A percentile compares a stretch with the other conserved stretches of the same genome.
Evolutionary conservation across 768 basidiomycete species (phyloP).

Genomic region (Boletus rubescentipes): DNA sequence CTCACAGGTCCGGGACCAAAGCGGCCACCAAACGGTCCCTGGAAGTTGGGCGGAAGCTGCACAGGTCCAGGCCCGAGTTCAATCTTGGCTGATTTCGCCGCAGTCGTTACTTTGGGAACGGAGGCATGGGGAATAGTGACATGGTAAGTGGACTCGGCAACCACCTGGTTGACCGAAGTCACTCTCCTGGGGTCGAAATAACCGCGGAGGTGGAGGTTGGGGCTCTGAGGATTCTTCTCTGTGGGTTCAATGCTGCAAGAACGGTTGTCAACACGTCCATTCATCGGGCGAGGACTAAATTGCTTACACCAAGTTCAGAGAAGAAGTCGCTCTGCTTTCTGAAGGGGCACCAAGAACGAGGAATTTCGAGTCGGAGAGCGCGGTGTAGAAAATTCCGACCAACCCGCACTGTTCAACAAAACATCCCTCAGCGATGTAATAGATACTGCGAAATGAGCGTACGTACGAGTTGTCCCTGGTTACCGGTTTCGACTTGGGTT

Average conservation of each 20-base stretch:
- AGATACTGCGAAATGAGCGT: background rate
- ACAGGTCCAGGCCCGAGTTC: slow-evolving; percentile 22
- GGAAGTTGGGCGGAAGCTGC: slow-evolving; percentile 4
- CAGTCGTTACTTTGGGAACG: slow-evolving; percentile 11
- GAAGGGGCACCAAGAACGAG: slow-evolving; percentile 35
- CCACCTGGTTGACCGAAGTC: slow-evolving; percentile 33
- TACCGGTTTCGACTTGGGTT: slow-evolving; percentile 27
- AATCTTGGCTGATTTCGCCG: slow-evolving; percentile 8
- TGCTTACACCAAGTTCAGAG: slow-evolving; percentile 41
- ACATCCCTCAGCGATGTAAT: background rate
- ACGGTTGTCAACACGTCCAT: background rate
- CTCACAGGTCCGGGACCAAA: slow-evolving; percentile 26
- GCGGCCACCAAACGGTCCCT: slow-evolving; percentile 18
- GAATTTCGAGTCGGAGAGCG: slow-evolving; percentile 33
- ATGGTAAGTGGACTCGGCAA: slow-evolving; percentile 27
- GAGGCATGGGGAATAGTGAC: slow-evolving; percentile 23
- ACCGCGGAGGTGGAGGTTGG: slow-evolving; percentile 20
- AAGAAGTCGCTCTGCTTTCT: slow-evolving; percentile 32
- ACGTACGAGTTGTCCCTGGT: slow-evolving; percentile 29
- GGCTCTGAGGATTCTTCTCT: slow-evolving; percentile 22
- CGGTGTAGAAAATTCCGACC: slow-evolving; percentile 40
- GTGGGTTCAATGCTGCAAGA: slow-evolving; percentile 30
- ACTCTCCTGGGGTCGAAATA: slow-evolving; percentile 38
- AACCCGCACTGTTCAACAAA: slow-evolving; percentile 21
- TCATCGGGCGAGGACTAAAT: background rate